Evolutionary conservation across 257 asterid species (phyloP), one percentile per base, ranked within the genome.

Genomic region (Gardenia jasminoides): DNA sequence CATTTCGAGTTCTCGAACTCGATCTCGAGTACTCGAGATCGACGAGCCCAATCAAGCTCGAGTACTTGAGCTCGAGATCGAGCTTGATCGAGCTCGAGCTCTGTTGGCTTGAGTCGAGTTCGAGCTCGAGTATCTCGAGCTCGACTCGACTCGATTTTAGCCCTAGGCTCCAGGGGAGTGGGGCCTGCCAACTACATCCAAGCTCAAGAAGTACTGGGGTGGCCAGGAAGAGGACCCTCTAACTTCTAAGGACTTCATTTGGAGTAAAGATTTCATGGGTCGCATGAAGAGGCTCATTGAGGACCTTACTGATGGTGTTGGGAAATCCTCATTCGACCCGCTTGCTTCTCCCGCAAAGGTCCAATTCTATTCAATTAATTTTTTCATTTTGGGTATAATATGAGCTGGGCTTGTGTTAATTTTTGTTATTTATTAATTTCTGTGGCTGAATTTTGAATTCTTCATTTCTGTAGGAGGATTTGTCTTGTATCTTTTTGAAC

Each of bases 121-220:
- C n/a, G n/a, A n/a, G n/a, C n/a, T n/a, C n/a, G n/a, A n/a, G n/a
- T n/a, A n/a, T n/a, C n/a, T n/a, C n/a, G n/a, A n/a, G n/a, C n/a
- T n/a, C n/a, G n/a, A n/a, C n/a, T n/a, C n/a, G n/a, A n/a, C n/a
- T n/a, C n/a, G n/a, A n/a, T n/a, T n/a, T n/a, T n/a, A n/a, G n/a
- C n/a, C n/a, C n/a, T n/a, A n/a, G n/a, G n/a, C n/a, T n/a, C 98
- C 97, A 4, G 99, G 97, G 75, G 99, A 93, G 22, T 93, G 92
- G 44, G 99, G 98, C 81, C 97, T 98, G 64, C 96, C 98, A 43
- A 86, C 94, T 67, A 88, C 94, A 75, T 65, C 97, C 83, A 95
- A 91, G 96, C 97, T 91, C 85, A 80, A 97, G 80, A 95, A 93
- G 74, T 93, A 91, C 83, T 95, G 97, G 98, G 98, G 98, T 64